Base-by-base conservation (phyloP, 176 grass and related monocot species). In the Metroxylon sagu region DNA sequence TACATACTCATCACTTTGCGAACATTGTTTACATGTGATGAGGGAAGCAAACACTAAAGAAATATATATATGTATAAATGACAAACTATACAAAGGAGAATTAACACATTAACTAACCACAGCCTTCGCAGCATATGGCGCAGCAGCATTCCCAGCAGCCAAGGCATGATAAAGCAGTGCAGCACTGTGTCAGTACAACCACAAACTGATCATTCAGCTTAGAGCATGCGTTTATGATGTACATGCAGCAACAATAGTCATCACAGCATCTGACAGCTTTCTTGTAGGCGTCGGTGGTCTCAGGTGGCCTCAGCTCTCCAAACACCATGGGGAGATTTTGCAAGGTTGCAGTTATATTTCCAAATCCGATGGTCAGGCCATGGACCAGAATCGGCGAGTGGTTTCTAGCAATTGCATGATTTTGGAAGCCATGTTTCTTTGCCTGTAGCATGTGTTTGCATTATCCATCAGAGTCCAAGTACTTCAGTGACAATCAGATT, bases 71-170 rank as follows among this genome's bases (percentile, higher is more conserved):
- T 2, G 10, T 7, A 43, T 3, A 43, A 12, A 43, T 43, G 35
- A 43, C 10, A 12, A 43, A 43, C 35, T 43, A 10, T 43, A 43
- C 35, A 43, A 2, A 43, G 35, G 35, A 43, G 35, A 43, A 43
- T 43, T 43, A 43, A 43, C 35, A 43, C 1, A 43, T 43, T 7
- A 43, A 85, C 4, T 63, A 83, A 3, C 88, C 71, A 0, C 64
- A 67, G 25, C 76, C 77, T 39, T 57, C 52, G 28, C 83, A 87
- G 61, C 92, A 97, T 16, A 90, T 27, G 48, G 75, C 71, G 0
- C 68, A 3, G 52, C 92, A 97, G 75, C 83, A 85, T 50, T 91
- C 83, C 4, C 60, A 71, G 75, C 92, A 97, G 65, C 77, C 92
- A 0, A 97, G 76, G 73, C 69, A 97, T 5, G 87, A 65, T 16